Conservation (phyloP, 2,329 filamentous ascomycete genomes). For the Alternaria brassicae region DNA sequence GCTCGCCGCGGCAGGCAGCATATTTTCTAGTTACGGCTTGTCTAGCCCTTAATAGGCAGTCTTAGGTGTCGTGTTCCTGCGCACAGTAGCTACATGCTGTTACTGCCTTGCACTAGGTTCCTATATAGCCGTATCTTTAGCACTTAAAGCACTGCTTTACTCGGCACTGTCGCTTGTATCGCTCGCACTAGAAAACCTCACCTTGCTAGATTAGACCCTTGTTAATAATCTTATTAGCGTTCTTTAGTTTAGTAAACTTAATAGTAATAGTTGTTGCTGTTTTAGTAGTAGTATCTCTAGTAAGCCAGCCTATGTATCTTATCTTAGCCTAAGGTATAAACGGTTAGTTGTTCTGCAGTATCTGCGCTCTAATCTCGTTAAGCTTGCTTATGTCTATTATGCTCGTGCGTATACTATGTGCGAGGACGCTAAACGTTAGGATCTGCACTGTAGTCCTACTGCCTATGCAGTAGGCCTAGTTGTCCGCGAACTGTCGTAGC, state of each 20-base stretch:
- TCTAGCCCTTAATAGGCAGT: slow-evolving; percentile 12
- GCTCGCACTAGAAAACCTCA: slow-evolving; percentile 20
- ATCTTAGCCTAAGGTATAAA: slow-evolving; percentile 15
- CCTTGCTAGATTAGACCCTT: slow-evolving; percentile 24
- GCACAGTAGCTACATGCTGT: slow-evolving; percentile 10
- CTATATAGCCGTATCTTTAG: slow-evolving; percentile 28
- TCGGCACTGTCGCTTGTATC: slow-evolving; percentile 8
- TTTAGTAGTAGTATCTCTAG: slow-evolving; percentile 14
- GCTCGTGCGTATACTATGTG: slow-evolving; percentile 20
- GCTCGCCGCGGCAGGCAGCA: slow-evolving; percentile 16
- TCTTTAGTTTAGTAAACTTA: slow-evolving; percentile 24
- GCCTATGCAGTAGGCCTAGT: slow-evolving; percentile 19
- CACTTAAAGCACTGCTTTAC: slow-evolving; percentile 21
- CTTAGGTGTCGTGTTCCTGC: slow-evolving; percentile 1
- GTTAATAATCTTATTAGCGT: slow-evolving; percentile 29
- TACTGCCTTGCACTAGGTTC: slow-evolving; percentile 30
- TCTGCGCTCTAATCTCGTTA: slow-evolving; percentile 20
- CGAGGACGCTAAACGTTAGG: slow-evolving; percentile 5
- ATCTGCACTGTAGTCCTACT: neutral
- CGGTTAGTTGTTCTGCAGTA: slow-evolving; percentile 20
- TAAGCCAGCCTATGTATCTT: slow-evolving; percentile 22
- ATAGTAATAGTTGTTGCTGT: slow-evolving; percentile 17
- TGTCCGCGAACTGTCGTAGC: neutral
- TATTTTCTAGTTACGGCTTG: slow-evolving; percentile 19
- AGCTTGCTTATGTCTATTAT: slow-evolving; percentile 23